Base-by-base conservation (phyloP, 345 rosid genomes). In the Hibiscus syriacus region DNA sequence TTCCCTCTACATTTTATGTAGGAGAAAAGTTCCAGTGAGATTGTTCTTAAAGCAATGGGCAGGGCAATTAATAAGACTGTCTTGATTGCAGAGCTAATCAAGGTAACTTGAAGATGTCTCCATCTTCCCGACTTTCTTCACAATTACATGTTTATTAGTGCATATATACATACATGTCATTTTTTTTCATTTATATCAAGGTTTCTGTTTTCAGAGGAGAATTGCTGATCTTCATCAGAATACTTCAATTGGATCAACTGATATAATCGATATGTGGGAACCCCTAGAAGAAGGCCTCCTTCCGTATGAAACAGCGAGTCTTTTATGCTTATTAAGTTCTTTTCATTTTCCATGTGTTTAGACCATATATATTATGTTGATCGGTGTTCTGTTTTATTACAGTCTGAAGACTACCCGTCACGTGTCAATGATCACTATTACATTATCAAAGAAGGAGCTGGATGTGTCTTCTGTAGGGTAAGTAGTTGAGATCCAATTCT, bases 231-330 rank as follows among this genome's bases (percentile, higher is more conserved):
- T 90, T 74, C 92, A 90, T 70, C 94, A 86, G 73, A 82, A 77
- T 71, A 88, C 92, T 34, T 74, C 83, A 25, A 81, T 84, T 82
- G 92, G 94, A 87, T 90, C 97, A 73, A 90, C 85, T 3, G 90
- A 90, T 76, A 88, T 88, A 56, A 90, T 87, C 20, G 97, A 87
- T 69, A 86, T 78, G 66, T 90, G 94, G 97, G 97, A 87, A 78
- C 97, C 97, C 43, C 73, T 80, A 13, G 97, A 88, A 77, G 94
- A 86, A 83, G 94, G 92, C 77, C 92, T 88, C 68, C 82, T 83
- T 30, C 87, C 87, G 93, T 90, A 82, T 74, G 88, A 32, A 55
- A 69, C 38, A 32, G 13, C 2, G 12, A 32, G 55, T 43, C 61
- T 4, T 70, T 55, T 59, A 23, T 53, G 9, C 6, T 46, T 38